These are phyloP conservation scores for Naegleria lovaniensis DNA, from an alignment of 208 protist species.

Conservation along the genomic window DNA sequence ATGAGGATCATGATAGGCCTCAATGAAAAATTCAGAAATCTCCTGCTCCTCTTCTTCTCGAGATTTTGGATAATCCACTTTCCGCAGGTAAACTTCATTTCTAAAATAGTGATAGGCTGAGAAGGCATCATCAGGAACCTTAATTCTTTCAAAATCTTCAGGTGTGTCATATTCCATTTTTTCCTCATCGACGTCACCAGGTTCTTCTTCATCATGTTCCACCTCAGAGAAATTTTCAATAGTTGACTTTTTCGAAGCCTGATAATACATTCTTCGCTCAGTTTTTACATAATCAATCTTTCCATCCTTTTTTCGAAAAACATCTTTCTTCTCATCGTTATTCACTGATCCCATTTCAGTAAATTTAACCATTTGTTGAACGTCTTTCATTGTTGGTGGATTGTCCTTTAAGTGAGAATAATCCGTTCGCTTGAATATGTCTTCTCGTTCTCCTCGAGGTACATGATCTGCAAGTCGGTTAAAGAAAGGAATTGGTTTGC, in stretches of 20 bases:
- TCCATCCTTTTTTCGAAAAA: neutral
- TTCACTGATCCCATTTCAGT: neutral
- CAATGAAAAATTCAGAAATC: neutral
- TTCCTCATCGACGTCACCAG: neutral
- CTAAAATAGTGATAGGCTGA: neutral
- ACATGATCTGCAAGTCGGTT: neutral
- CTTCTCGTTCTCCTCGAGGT: neutral
- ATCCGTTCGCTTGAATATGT: neutral
- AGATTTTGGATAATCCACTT: neutral
- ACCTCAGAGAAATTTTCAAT: too few species aligned
- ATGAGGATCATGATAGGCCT: neutral
- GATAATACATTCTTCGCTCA: neutral
- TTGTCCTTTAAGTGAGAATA: neutral
- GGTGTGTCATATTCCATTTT: neutral
- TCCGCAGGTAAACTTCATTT: neutral
- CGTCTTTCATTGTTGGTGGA: neutral
- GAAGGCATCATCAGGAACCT: neutral
- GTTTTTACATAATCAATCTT: neutral
- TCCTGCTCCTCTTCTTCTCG: neutral
- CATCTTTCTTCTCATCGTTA: neutral
- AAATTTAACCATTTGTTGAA: neutral
- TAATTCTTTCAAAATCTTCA: neutral
- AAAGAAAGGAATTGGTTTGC: neutral
- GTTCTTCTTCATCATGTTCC: too few species aligned
- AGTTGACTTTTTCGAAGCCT: neutral